Base-by-base conservation (phyloP, 148 eudicot species). In the Chenopodium formosanum region DNA sequence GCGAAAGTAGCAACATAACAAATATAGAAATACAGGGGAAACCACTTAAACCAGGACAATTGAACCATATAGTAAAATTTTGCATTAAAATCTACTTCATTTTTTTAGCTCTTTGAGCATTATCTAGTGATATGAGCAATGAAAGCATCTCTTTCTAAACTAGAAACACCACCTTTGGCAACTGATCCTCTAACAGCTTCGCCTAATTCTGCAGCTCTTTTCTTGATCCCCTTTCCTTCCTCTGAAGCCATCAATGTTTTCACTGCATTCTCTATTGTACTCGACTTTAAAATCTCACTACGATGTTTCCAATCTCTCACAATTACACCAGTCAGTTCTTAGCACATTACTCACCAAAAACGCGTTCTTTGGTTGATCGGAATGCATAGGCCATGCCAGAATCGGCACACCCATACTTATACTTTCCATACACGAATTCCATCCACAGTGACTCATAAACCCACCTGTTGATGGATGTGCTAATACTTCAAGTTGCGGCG, bases 341-440 rank as follows among this genome's bases (percentile, higher is more conserved):
- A 91, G 76, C 22, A 89, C 65, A 23, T 86, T 79, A 0, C 87
- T 88, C 20, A 91, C 73, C 2, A 91, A 25, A 23, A 81, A n/a
- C 2, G 89, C 53, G 44, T 91, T 87, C 76, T 79, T 86, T n/a
- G 94, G 94, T 71, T 91, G 94, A 60, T 92, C 95, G 0, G 91
- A 87, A 71, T 89, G 91, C 88, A 90, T 91, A 0, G 94, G 94
- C 92, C 92, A 90, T 1, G 90, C 80, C 1, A 79, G 83, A 4
- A 91, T 79, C 0, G 94, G 91, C 52, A 91, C 94, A 0, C 91
- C 94, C 87, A 86, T 83, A 40, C 83, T 82, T 0, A 90, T 80
- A 34, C 92, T 87, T 64, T 91, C 94, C 69, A 88, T 46, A 75
- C 92, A 88, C 2, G 94, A 90, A 70, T 89, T 87, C 95, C 95